phyloP scores from a whole-genome alignment of 257 asterid species.

The Solanum arcanum region DNA sequence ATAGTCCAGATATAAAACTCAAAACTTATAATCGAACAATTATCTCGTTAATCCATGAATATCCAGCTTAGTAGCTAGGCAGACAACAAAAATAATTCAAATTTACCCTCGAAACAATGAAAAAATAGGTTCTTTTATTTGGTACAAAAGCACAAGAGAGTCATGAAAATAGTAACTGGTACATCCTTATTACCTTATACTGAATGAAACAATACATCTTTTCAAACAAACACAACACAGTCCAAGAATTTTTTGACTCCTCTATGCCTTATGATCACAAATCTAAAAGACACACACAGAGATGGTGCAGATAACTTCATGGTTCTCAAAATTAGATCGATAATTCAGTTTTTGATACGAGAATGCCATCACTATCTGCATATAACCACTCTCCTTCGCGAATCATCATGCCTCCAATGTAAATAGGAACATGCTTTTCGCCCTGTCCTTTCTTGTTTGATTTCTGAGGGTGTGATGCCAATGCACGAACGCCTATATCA shows the following conservation, averaged over 20 bases:
- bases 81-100: background rate
- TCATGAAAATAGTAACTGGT: background rate
- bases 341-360: slow-evolving; percentile 67
- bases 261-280: too few relatives aligned
- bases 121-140: background rate
- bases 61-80: background rate
- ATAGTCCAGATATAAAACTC: background rate
- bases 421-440: slow-evolving; percentile 36
- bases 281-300: background rate
- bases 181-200: background rate
- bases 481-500: slow-evolving; percentile 74
- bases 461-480: slow-evolving; percentile 76
- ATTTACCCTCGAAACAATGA: background rate
- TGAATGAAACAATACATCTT: background rate
- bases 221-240: background rate
- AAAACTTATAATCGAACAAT: background rate
- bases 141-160: background rate
- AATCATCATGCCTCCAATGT: slow-evolving; percentile 50
- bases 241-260: background rate
- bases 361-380: slow-evolving; percentile 81
- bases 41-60: background rate
- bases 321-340: slow-evolving; percentile 17
- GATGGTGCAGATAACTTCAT: background rate
- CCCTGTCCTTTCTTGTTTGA: slow-evolving; percentile 58
- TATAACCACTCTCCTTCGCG: slow-evolving; percentile 82